phyloP scores from a whole-genome alignment of 257 asterid species.

The Rehmannia glutinosa region DNA sequence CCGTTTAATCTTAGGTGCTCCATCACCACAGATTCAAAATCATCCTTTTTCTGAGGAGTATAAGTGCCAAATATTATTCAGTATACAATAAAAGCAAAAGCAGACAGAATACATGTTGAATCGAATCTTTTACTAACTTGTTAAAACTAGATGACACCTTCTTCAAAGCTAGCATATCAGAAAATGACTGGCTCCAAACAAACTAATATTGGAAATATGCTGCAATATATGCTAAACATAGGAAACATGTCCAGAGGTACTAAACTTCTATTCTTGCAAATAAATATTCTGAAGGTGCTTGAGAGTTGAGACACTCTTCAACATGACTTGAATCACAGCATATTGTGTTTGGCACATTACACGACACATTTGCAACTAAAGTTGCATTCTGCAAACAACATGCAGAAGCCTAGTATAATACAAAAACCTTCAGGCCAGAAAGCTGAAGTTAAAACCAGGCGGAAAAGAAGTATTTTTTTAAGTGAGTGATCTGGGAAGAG shows the following conservation, averaged over 20 bases:
- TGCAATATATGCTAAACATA: background rate
- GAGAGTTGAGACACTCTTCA: no score
- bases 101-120: background rate
- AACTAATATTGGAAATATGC: background rate
- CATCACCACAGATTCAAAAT: slow-evolving; percentile 75
- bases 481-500: background rate
- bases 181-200: background rate
- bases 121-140: background rate
- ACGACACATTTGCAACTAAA: background rate
- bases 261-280: background rate
- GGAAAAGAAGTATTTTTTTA: background rate
- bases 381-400: background rate
- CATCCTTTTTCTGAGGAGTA: slow-evolving; percentile 61
- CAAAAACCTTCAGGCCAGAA: background rate
- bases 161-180: background rate
- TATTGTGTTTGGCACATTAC: no score
- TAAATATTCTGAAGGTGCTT: background rate
- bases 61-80: background rate
- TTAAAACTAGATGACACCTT: background rate
- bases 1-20: slow-evolving; percentile 90
- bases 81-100: background rate
- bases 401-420: background rate
- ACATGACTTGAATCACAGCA: no score
- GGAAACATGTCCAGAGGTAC: background rate
- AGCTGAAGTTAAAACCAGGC: background rate